Evolutionary conservation across 805 yeast genomes (phyloP).

Genomic region (Hanseniaspora lachancei): DNA sequence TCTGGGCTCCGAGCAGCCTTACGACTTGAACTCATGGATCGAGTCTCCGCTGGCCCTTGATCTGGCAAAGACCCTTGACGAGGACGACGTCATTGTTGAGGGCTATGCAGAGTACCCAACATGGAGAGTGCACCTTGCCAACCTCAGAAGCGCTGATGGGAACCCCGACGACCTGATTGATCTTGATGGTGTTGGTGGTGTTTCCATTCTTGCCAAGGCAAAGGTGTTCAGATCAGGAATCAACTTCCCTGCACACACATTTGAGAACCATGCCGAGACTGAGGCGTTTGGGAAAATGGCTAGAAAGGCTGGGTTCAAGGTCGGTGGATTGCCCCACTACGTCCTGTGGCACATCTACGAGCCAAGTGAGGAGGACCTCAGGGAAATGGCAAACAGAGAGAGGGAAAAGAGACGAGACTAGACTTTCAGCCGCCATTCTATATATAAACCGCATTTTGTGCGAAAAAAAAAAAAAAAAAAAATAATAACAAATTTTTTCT

Average conservation of each 20-base stretch:
- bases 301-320: slow-evolving; percentile 61
- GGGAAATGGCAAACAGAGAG: slow-evolving; percentile 55
- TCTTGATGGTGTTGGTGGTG: slow-evolving; percentile 80
- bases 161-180: slow-evolving; percentile 51
- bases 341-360: slow-evolving; percentile 85
- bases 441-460: too few relatives aligned
- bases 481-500: too few relatives aligned
- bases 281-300: slow-evolving; percentile 81
- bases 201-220: slow-evolving; percentile 64
- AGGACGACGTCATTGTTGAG: slow-evolving; percentile 78
- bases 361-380: slow-evolving; percentile 73
- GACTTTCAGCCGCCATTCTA: too few relatives aligned
- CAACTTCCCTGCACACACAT: slow-evolving; percentile 76
- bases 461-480: not conserved
- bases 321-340: slow-evolving; percentile 82
- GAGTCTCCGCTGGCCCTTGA: slow-evolving; percentile 69
- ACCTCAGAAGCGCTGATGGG: slow-evolving; percentile 50
- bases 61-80: slow-evolving; percentile 49
- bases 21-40: slow-evolving; percentile 92
- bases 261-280: slow-evolving; percentile 75
- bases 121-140: slow-evolving; percentile 71
- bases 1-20: slow-evolving; percentile 82
- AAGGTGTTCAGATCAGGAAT: slow-evolving; percentile 62
- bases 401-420: slow-evolving; percentile 43
- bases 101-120: slow-evolving; percentile 82